Base-by-base conservation (phyloP, 2,329 filamentous ascomycete genomes). In the Ceratocystis diversiconidia region DNA sequence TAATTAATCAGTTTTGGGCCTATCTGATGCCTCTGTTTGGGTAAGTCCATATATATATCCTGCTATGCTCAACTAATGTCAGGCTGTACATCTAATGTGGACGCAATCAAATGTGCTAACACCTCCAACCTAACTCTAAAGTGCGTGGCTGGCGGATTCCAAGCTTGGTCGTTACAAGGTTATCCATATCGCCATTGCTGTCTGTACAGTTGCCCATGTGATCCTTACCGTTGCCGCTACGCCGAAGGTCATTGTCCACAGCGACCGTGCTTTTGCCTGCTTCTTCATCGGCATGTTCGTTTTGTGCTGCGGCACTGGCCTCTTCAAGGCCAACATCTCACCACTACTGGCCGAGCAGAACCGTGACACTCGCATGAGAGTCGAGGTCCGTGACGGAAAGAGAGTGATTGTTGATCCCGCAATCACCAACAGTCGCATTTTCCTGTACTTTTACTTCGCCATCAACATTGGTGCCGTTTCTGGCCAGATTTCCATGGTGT, bases 321-420 rank as follows among this genome's bases (percentile, higher is more conserved):
- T 89, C 71, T 90, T 92, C 82, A 92, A 92, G 78, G 83, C 86
- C 69, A 92, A 92, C 72, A 87, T 92, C 55, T 85, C 85, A 0
- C 85, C 86, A 0, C 76, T 89, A 19, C 82, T 90, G 65, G 86
- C 86, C 22, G 87, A 90, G 71, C 86, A 90, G 74, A 86, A 86
- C 73, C 79, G 78, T 43, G 81, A 84, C 66, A 79, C 77, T 3
- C 80, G 78, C 68, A 80, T 84, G 69, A 80, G 79, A 62, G 79
- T 89, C 65, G 77, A 82, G 69, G 80, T 78, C 1, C 75, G 78
- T 50, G 75, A 76, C 17, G 87, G 87, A 64, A 81, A 88, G 74
- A 84, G 84, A 22, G 85, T 89, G 69, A 86, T 90, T 68, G 80
- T 88, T 59, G 87, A 89, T 70, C 86, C 86, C 0, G 82, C 84